Conservation (phyloP, 2,329 filamentous ascomycete species). For the Microdochium nivale region DNA sequence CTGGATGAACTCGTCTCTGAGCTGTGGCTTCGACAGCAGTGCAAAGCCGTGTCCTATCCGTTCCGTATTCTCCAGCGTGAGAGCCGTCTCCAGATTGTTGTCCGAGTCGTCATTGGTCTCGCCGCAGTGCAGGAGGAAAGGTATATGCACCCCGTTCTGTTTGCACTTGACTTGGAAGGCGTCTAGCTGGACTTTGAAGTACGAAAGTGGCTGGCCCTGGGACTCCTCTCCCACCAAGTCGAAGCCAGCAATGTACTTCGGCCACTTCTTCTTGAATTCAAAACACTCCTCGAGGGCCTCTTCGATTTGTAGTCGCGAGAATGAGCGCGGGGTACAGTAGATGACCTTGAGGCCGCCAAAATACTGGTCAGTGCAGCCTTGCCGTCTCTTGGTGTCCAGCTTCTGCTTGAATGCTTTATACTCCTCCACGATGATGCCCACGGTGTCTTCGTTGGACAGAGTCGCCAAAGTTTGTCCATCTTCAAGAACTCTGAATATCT, state of each 20-base stretch:
- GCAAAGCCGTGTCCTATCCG: conserved; percentile 70
- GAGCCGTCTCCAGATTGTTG: conserved; percentile 60
- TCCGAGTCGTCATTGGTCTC: conserved; percentile 63
- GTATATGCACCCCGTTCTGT: conserved; percentile 43
- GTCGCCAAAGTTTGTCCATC: conserved; percentile 28
- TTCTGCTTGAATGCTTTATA: conserved; percentile 31
- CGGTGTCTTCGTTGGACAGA: conserved; percentile 39
- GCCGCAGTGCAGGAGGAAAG: conserved; percentile 69
- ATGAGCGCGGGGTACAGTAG: conserved; percentile 51
- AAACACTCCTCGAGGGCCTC: conserved; percentile 44
- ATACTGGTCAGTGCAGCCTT: conserved; percentile 11
- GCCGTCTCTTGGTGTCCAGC: conserved; percentile 18
- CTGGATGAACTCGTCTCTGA: conserved; percentile 58
- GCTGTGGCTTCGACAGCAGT: conserved; percentile 53
- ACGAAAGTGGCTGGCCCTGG: conserved; percentile 40
- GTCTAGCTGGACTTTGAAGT: conserved; percentile 38
- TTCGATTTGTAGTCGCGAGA: conserved; percentile 33
- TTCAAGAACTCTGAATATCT: conserved; percentile 31
- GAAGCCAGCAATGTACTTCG: conserved; percentile 47
- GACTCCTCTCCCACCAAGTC: conserved; percentile 53
- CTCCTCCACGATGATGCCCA: conserved; percentile 41
- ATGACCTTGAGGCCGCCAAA: conserved; percentile 53
- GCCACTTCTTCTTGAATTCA: conserved; percentile 39
- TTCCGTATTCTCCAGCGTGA: conserved; percentile 53
- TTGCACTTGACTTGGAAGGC: conserved; percentile 38